These are phyloP conservation scores for Apiospora hydei DNA, from an alignment of 2,329 filamentous ascomycete species.

Conservation along the genomic window DNA sequence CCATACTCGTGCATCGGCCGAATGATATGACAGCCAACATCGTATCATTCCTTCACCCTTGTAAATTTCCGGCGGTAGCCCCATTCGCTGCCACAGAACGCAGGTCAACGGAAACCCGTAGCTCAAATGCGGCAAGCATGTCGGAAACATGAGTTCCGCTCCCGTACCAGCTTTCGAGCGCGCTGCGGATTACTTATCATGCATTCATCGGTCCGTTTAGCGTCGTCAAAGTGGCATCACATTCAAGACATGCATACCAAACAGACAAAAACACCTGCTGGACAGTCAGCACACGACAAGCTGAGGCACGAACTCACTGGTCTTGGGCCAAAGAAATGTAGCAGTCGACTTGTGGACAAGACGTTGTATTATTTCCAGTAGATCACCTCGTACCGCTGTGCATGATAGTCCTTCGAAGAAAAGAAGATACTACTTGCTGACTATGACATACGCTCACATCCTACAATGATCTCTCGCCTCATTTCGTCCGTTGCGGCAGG, in stretches of 20 bases:
- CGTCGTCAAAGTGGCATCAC: neutral
- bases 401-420: neutral
- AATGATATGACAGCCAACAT: conserved; percentile 15
- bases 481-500: neutral
- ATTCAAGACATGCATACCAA: neutral
- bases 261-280: neutral
- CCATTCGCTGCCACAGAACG: neutral
- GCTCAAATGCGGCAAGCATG: neutral
- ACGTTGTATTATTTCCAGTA: conserved; percentile 12
- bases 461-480: neutral
- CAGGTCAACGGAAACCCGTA: neutral
- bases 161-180: neutral
- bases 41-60: conserved; percentile 8
- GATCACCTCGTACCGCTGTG: neutral
- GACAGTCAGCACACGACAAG: conserved; percentile 10
- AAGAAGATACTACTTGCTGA: neutral
- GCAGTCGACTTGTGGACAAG: neutral
- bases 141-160: neutral
- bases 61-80: conserved; percentile 2
- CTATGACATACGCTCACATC: conserved; percentile 5
- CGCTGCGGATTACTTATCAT: neutral
- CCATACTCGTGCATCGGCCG: neutral
- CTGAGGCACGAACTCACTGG: conserved; percentile 13
- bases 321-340: neutral
- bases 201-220: conserved; percentile 1